Percentiles rank a stretch among this genome's conserved stretches.
These are phyloP conservation scores for Sporobolomyces roseus DNA, from an alignment of 768 basidiomycete species.

Conservation along the genomic window DNA sequence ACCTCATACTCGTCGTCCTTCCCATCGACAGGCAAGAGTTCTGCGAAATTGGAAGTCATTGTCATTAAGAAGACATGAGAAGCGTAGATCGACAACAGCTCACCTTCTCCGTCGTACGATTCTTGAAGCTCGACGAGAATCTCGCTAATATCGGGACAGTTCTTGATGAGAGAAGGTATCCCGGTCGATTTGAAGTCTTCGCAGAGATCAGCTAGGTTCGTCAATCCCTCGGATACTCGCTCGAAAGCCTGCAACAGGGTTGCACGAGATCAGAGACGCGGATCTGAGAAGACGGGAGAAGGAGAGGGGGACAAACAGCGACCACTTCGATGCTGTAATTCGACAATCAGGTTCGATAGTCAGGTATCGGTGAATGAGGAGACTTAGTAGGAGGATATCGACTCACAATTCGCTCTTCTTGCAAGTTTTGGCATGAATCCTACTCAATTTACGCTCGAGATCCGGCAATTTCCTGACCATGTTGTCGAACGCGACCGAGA, in stretches of 20 bases:
- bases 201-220: slow-evolving; percentile 60
- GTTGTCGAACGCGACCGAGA: slow-evolving; percentile 68
- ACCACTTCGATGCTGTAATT: slow-evolving; percentile 21
- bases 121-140: slow-evolving; percentile 68
- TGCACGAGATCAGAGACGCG: too few species aligned
- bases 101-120: slow-evolving; percentile 58
- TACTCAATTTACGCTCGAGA: slow-evolving; percentile 86
- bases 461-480: slow-evolving; percentile 81
- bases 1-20: slow-evolving; percentile 80
- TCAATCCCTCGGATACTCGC: slow-evolving; percentile 65
- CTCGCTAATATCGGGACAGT: slow-evolving; percentile 72
- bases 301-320: not conserved
- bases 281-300: not conserved
- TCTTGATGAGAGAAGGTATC: slow-evolving; percentile 68
- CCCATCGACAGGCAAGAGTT: slow-evolving; percentile 72
- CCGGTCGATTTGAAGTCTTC: slow-evolving; percentile 73
- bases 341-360: not conserved
- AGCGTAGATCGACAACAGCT: not conserved
- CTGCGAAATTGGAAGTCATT: not conserved
- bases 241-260: slow-evolving; percentile 62
- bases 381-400: not conserved
- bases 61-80: too few species aligned
- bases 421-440: slow-evolving; percentile 89
- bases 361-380: not conserved
- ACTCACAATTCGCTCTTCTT: slow-evolving; percentile 70